These are phyloP conservation scores for Trametes hirsuta DNA, from an alignment of 1,284 basidiomycete genomes.

Conservation along the genomic window DNA sequence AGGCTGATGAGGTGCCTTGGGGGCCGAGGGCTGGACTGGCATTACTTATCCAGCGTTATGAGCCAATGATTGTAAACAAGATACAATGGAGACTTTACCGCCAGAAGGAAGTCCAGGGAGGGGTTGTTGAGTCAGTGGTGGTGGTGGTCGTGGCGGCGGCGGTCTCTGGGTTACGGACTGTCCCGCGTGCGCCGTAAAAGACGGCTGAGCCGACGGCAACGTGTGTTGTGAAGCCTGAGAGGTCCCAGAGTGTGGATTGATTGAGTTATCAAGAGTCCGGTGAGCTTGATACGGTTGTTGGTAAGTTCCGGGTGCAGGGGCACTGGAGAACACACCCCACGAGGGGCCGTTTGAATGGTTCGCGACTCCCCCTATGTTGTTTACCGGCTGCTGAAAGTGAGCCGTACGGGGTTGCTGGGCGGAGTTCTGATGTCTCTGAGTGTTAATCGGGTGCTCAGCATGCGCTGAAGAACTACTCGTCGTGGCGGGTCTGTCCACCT, in stretches of 20 bases:
- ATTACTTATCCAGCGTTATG: neutral
- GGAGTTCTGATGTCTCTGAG: neutral
- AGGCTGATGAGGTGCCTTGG: neutral
- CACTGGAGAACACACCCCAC: no score
- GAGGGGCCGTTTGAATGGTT: no score
- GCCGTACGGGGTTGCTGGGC: neutral
- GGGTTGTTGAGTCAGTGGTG: neutral
- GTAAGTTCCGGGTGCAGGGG: no score
- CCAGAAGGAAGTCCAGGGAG: no score
- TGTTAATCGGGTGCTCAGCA: no score
- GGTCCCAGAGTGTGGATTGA: neutral
- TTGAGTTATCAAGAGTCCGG: neutral
- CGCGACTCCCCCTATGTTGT: no score
- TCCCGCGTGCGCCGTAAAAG: neutral
- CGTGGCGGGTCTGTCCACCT: conserved; percentile 1
- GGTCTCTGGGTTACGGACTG: no score
- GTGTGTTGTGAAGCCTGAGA: neutral
- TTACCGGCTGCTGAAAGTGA: no score
- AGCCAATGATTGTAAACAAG: neutral
- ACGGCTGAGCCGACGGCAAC: neutral
- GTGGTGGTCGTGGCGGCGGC: neutral
- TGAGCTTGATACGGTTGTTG: neutral
- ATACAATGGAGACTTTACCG: no score
- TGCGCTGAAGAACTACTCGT: neutral
- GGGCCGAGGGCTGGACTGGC: neutral